phyloP scores from a whole-genome alignment of 2,329 filamentous ascomycete species.

The Stemphylium vesicarium region DNA sequence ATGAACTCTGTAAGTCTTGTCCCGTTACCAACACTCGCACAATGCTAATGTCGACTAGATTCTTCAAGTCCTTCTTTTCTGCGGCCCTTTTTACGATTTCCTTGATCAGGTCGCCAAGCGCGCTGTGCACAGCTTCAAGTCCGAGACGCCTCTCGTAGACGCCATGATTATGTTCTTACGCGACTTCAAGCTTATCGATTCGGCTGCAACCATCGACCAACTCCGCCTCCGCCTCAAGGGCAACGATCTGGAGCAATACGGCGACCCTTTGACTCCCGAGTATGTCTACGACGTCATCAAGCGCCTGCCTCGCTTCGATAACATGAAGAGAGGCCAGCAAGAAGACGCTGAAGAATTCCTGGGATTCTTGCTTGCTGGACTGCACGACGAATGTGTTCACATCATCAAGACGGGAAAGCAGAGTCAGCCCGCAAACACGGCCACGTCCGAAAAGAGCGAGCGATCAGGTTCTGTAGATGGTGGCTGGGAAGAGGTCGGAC shows the following conservation, averaged over 20 bases:
- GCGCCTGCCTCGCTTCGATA: conserved; percentile 83
- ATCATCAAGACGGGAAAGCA: conserved; percentile 67
- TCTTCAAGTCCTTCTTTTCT: conserved; percentile 93
- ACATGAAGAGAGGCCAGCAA: conserved; percentile 95
- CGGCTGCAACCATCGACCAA: conserved; percentile 75
- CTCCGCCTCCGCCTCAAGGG: conserved; percentile 76
- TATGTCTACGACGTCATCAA: conserved; percentile 95
- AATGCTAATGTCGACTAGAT: conserved; percentile 64
- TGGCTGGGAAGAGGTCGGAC: conserved; percentile 94
- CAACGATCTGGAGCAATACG: conserved; percentile 86
- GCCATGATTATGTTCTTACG: conserved; percentile 97
- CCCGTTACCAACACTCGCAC: neutral
- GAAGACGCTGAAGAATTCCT: conserved; percentile 98
- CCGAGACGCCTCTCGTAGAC: conserved; percentile 90
- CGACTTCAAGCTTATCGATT: conserved; percentile 86
- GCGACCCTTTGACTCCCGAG: conserved; percentile 89
- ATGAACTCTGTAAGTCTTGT: conserved; percentile 88
- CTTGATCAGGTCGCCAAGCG: conserved; percentile 84
- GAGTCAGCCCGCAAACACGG: conserved; percentile 31
- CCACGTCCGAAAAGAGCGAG: conserved; percentile 55
- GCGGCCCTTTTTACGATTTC: conserved; percentile 92
- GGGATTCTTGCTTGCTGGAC: conserved; percentile 86
- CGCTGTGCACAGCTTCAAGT: conserved; percentile 90
- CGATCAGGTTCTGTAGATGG: conserved; percentile 58
- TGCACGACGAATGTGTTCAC: conserved; percentile 88